Evolutionary conservation across 192 early-diverging fungal species (phyloP).

Genomic region (Coemansia sp.): DNA sequence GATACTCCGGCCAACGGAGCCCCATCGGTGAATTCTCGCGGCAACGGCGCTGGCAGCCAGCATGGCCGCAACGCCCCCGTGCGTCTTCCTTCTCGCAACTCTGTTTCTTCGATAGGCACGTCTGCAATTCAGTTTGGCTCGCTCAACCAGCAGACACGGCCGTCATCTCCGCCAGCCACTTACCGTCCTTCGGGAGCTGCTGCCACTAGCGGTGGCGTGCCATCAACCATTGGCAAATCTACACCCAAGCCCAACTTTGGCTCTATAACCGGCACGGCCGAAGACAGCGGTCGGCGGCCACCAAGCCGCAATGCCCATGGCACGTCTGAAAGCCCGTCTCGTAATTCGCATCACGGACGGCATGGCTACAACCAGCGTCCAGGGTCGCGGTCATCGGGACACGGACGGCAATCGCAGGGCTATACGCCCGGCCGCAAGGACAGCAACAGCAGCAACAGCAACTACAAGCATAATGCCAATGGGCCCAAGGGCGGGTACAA

Average conservation of each 20-base stretch:
- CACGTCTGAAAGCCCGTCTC: conserved; percentile 11
- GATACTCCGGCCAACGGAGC: conserved; percentile 10
- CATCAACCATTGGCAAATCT: conserved; percentile 29
- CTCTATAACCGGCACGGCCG: conserved; percentile 29
- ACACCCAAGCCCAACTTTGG: conserved; percentile 53
- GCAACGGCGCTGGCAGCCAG: conserved; percentile 11
- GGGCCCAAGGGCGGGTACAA: conserved; percentile 35
- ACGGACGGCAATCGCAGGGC: conserved; percentile 45
- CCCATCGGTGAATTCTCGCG: conserved; percentile 12
- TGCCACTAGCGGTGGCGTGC: conserved; percentile 51
- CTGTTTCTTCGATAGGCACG: conserved; percentile 29
- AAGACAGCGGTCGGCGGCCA: conserved; percentile 14
- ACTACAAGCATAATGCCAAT: conserved; percentile 22
- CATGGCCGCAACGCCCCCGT: conserved; percentile 38
- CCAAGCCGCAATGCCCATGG: conserved; percentile 8
- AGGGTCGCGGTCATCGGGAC: conserved; percentile 41
- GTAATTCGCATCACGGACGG: conserved; percentile 21
- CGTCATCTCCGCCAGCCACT: conserved; percentile 33
- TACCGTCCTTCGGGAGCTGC: conserved; percentile 9
- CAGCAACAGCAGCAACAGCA: conserved; percentile 28
- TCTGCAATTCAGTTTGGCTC: conserved; percentile 56
- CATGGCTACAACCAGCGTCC: conserved; percentile 34
- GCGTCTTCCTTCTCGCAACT: conserved; percentile 43
- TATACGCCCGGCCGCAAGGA: conserved; percentile 24
- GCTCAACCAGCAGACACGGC: conserved; percentile 45